phyloP scores from a whole-genome alignment of 2,329 filamentous ascomycete species.

The Calonectria henricotiae region DNA sequence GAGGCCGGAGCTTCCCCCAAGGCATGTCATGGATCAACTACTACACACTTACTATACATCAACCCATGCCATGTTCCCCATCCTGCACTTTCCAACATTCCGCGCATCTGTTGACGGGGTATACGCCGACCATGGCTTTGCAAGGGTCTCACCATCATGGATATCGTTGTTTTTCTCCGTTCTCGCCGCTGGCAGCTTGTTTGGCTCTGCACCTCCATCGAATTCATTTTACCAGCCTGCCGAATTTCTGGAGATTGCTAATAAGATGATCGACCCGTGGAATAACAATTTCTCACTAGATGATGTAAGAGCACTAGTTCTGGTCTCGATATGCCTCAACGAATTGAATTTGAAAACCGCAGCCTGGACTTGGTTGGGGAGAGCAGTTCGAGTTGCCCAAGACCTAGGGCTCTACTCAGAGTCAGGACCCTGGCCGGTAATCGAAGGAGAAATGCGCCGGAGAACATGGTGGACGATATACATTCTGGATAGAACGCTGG shows the following conservation, averaged over 20 bases:
- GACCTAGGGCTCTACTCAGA: slow-evolving; percentile 87
- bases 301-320: slow-evolving; percentile 79
- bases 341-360: slow-evolving; percentile 91
- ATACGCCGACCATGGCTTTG: slow-evolving; percentile 76
- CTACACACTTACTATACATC: slow-evolving; percentile 83
- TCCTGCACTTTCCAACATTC: slow-evolving; percentile 92
- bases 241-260: slow-evolving; percentile 81
- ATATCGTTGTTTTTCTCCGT: slow-evolving; percentile 87
- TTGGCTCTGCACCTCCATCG: slow-evolving; percentile 71
- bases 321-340: slow-evolving; percentile 85
- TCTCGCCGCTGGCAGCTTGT: slow-evolving; percentile 86
- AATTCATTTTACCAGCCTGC: slow-evolving; percentile 70
- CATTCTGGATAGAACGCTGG: slow-evolving; percentile 85
- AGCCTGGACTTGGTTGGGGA: slow-evolving; percentile 89
- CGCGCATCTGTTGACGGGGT: slow-evolving; percentile 82
- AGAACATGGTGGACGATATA: slow-evolving; percentile 97
- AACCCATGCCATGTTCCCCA: slow-evolving; percentile 85
- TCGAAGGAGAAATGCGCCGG: slow-evolving; percentile 89
- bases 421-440: slow-evolving; percentile 78
- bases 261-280: slow-evolving; percentile 84
- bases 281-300: slow-evolving; percentile 84
- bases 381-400: slow-evolving; percentile 85
- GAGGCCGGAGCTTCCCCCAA: slow-evolving; percentile 79
- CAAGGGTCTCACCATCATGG: slow-evolving; percentile 77
- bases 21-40: slow-evolving; percentile 79